phyloP scores from a whole-genome alignment of 768 basidiomycete genomes.

The Mycena sanguinolenta region DNA sequence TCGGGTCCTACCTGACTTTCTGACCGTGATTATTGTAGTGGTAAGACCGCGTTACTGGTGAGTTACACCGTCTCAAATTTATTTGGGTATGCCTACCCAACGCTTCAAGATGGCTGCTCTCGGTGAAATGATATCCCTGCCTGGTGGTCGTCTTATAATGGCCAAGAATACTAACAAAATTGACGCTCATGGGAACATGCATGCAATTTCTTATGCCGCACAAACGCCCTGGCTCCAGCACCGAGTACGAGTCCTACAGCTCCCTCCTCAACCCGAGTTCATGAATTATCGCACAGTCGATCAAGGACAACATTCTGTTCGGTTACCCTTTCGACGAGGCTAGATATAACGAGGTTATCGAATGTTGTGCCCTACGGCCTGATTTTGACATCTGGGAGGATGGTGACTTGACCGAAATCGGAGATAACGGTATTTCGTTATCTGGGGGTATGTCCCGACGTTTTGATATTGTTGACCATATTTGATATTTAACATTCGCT shows the following conservation, averaged over 20 bases:
- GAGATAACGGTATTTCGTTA: slow-evolving; percentile 61
- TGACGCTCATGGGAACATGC: slow-evolving; percentile 72
- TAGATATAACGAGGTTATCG: slow-evolving; percentile 80
- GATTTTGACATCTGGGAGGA: slow-evolving; percentile 90
- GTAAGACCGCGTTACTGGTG: slow-evolving; percentile 85
- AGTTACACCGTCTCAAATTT: slow-evolving; percentile 33
- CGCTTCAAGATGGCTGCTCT: slow-evolving; percentile 75
- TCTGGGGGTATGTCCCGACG: slow-evolving; percentile 53
- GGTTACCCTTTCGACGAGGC: slow-evolving; percentile 79
- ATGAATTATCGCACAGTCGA: slow-evolving; percentile 58
- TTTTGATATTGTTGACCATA: background rate
- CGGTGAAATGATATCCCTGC: slow-evolving; percentile 75
- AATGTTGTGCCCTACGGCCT: slow-evolving; percentile 83
- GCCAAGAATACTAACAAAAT: slow-evolving; percentile 70
- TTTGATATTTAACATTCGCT: background rate
- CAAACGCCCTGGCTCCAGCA: slow-evolving; percentile 81
- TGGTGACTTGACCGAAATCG: slow-evolving; percentile 89
- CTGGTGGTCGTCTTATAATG: slow-evolving; percentile 70
- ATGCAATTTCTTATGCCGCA: slow-evolving; percentile 77
- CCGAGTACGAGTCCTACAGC: slow-evolving; percentile 36
- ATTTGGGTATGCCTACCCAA: background rate
- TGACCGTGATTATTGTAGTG: slow-evolving; percentile 56
- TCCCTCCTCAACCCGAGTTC: background rate
- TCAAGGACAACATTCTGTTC: slow-evolving; percentile 87
- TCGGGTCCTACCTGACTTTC: background rate